Percentiles rank a stretch among this genome's conserved stretches.
These are phyloP conservation scores for Fusarium chlamydosporum DNA, from an alignment of 2,329 filamentous ascomycete genomes.

Conservation along the genomic window DNA sequence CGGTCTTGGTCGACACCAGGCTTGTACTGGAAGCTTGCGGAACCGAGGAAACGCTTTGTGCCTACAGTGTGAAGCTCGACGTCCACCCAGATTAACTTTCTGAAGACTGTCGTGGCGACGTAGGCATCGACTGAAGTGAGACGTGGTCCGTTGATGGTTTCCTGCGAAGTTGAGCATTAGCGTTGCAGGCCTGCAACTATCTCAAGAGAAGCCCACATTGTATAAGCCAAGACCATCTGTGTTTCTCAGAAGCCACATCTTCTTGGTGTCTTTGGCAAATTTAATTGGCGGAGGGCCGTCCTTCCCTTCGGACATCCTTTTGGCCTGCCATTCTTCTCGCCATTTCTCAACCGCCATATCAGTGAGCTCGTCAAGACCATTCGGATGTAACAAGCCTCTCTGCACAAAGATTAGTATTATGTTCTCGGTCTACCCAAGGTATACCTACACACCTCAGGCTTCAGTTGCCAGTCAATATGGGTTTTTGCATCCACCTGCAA, in stretches of 20 bases:
- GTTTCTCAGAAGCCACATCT: not conserved
- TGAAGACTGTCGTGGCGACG: slow-evolving; percentile 11
- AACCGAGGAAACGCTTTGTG: slow-evolving; percentile 44
- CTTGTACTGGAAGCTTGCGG: slow-evolving; percentile 10
- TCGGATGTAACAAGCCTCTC: not conserved
- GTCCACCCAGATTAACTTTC: slow-evolving; percentile 14
- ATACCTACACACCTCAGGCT: slow-evolving; percentile 20
- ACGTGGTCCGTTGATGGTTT: slow-evolving; percentile 47
- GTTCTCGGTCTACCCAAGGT: not conserved
- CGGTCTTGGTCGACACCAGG: not conserved
- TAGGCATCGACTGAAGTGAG: slow-evolving; percentile 46
- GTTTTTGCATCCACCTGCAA: slow-evolving; percentile 25
- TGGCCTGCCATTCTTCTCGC: not conserved
- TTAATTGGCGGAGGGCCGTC: not conserved
- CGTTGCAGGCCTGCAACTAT: not conserved
- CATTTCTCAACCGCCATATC: slow-evolving; percentile 9
- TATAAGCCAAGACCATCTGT: slow-evolving; percentile 26
- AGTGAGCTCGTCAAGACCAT: slow-evolving; percentile 12
- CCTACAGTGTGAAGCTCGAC: slow-evolving; percentile 47
- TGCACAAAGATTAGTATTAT: slow-evolving; percentile 2
- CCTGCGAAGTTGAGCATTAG: slow-evolving; percentile 30
- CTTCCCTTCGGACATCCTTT: not conserved
- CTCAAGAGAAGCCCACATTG: slow-evolving; percentile 33
- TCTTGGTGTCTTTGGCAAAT: not conserved
- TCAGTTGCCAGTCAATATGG: slow-evolving; percentile 7